Base-by-base conservation (phyloP, 2,329 filamentous ascomycete genomes). In the Sphaerulina musiva region DNA sequence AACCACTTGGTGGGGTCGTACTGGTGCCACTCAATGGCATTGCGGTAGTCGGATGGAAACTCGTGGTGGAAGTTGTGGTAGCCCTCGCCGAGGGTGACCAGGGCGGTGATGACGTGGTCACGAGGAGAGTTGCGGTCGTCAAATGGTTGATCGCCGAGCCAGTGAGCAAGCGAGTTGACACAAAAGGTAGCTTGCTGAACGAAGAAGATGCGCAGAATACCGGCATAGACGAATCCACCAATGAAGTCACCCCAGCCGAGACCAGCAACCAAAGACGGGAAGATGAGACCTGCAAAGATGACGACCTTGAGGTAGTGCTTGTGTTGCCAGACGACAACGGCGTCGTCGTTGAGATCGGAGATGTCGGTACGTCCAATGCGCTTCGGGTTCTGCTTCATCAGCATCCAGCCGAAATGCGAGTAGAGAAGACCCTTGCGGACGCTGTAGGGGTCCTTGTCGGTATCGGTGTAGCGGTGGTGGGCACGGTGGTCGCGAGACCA, bases 341-440 rank as follows among this genome's bases (percentile, higher is more conserved):
- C 78, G 68, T 93, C 88, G 70, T 92, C 87, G 75, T 93, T 93
- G 63, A 95, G 77, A 67, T 95, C 89, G 65, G 86, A 85, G 67
- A 95, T 93, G 65, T 95, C 89, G 72, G 87, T 91, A 59, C 89
- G 87, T 67, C 89, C 89, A 66, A 89, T 88, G 59, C 86, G 81
- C 80, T 92, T 92, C 61, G 88, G 87, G 77, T 95, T 92, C 76
- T 95, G 89, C 80, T 92, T 92, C 80, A 95, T 84, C 67, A 95
- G 74, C 87, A 95, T 93, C 89, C 89, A 95, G 66, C 89, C 89
- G 54, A 95, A 77, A 75, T 89, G 86, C 50, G 82, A 89, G 80
- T 91, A 92, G 63, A 89, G 74, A 47, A 93, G 80, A 63, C 89
- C 89, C 79, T 95, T 95, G 75, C 87, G 85, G 64, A 95, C 89